A percentile compares a stretch with the other conserved stretches of the same genome.
These are phyloP conservation scores for Candida parachauliodes DNA, from an alignment of 805 yeast species.

Conservation along the genomic window DNA sequence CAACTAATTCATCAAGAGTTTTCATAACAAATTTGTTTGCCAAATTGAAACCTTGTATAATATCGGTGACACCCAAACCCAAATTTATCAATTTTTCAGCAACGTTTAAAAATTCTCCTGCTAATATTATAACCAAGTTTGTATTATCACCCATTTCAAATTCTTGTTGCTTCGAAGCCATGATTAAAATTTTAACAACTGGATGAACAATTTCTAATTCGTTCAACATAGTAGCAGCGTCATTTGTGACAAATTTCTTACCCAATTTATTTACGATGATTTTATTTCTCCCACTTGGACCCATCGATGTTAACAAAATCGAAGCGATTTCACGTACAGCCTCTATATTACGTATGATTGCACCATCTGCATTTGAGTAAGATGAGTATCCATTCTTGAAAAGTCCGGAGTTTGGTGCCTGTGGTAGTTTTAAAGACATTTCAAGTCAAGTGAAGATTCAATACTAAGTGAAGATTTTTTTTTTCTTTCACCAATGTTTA, in stretches of 20 bases:
- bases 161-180: constrained; percentile 97
- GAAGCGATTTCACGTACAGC: constrained; percentile 92
- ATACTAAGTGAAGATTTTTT: background rate
- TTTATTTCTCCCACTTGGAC: constrained; percentile 97
- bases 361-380: constrained; percentile 88
- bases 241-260: constrained; percentile 86
- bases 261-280: constrained; percentile 87
- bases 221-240: constrained; percentile 95
- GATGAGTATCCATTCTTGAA: constrained; percentile 94
- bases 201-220: constrained; percentile 96
- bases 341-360: constrained; percentile 84
- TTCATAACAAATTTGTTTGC: constrained; percentile 76
- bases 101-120: constrained; percentile 85
- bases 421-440: constrained; percentile 90
- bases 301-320: constrained; percentile 91
- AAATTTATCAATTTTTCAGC: constrained; percentile 80
- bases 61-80: constrained; percentile 89
- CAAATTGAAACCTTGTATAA: constrained; percentile 85
- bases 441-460: background rate
- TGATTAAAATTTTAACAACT: constrained; percentile 90
- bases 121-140: constrained; percentile 83
- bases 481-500: constrained; percentile 4
- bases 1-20: constrained; percentile 62
- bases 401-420: constrained; percentile 88
- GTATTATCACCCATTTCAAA: constrained; percentile 97